Evolutionary conservation across 805 yeast species (phyloP).

Genomic region (Spencermartinsiella europaea): DNA sequence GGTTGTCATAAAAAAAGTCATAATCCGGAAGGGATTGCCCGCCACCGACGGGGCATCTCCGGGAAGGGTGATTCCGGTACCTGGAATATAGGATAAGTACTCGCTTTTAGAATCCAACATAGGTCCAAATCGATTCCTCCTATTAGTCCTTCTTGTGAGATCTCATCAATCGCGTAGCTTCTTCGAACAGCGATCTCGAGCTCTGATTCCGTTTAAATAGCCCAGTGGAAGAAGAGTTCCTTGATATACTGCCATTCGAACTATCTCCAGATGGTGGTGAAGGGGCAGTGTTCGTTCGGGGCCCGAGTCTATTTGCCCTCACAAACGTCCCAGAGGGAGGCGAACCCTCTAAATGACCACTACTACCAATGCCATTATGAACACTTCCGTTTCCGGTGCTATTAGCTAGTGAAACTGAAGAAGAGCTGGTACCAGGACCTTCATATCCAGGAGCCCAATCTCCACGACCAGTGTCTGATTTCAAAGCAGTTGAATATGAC

Average conservation of each 20-base stretch:
- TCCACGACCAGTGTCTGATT: conserved; percentile 39
- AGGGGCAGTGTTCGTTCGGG: conserved; percentile 1
- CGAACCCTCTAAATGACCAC: neutral
- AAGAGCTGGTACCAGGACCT: neutral
- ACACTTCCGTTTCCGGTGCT: neutral
- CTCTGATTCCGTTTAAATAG: conserved; percentile 16
- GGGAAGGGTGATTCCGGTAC: no score
- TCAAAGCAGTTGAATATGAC: conserved; percentile 74
- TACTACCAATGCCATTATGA: conserved; percentile 1
- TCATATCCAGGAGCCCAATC: conserved; percentile 62
- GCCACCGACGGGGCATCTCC: no score
- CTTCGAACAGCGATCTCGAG: conserved; percentile 19
- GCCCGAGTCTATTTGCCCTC: conserved; percentile 4
- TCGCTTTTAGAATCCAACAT: no score
- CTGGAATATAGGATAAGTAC: no score
- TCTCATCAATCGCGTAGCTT: conserved; percentile 17
- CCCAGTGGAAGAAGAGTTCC: conserved; percentile 12
- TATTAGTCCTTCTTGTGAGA: conserved; percentile 4
- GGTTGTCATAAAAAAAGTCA: no score
- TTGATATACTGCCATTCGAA: neutral
- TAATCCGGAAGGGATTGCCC: no score
- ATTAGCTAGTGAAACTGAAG: neutral
- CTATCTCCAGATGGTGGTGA: neutral
- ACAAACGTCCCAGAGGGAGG: conserved; percentile 22
- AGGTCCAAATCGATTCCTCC: no score